Evolutionary conservation across 306 rosid genomes (phyloP).

Genomic region (Medicago arabica): DNA sequence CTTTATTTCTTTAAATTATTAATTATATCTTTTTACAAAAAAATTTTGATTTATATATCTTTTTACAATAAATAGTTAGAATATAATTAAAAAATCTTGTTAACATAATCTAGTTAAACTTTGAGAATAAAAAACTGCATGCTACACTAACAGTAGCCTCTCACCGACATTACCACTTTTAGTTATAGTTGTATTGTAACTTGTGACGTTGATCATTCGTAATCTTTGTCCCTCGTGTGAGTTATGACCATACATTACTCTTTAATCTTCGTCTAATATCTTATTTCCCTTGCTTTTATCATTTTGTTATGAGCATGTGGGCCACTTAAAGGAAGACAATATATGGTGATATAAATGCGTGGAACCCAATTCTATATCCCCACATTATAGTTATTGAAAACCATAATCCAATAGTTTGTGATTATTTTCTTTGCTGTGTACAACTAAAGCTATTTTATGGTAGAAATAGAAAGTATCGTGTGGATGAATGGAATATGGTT

Average conservation of each 20-base stretch:
- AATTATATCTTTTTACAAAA: no score
- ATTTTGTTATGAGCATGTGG: background rate
- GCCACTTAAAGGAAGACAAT: background rate
- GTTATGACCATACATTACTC: background rate
- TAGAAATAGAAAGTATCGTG: constrained; percentile 1
- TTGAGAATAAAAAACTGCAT: no score
- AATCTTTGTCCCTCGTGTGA: background rate
- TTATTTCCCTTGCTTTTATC: background rate
- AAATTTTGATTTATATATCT: no score
- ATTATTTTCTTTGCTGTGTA: background rate
- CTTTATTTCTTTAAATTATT: no score
- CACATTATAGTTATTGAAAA: background rate
- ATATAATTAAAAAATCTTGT: no score
- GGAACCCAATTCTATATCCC: background rate
- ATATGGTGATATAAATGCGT: background rate
- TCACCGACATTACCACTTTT: background rate
- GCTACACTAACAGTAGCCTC: background rate
- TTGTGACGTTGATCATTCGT: background rate
- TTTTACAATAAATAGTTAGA: no score
- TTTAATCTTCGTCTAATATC: background rate
- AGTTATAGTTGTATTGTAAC: no score
- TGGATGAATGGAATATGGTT: background rate
- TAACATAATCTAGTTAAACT: no score
- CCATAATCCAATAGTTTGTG: background rate
- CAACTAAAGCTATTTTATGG: background rate